Evolutionary conservation across 2,329 filamentous ascomycete species (phyloP).

Genomic region (Alternaria triticimaculans): DNA sequence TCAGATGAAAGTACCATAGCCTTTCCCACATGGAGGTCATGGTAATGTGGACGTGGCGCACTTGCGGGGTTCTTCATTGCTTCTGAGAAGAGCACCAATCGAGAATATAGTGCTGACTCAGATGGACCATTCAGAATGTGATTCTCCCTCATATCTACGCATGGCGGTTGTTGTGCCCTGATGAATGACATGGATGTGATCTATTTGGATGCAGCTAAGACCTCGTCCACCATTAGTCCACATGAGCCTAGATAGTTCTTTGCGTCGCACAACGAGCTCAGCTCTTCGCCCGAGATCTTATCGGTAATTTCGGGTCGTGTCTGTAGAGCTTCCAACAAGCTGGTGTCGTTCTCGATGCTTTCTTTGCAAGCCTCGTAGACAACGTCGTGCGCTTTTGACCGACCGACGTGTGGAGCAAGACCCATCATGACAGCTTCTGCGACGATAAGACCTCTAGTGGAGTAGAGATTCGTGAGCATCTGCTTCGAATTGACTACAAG

Average conservation of each 20-base stretch:
- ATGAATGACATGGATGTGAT: background rate
- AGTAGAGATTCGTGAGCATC: constrained; percentile 60
- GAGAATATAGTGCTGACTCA: constrained; percentile 12
- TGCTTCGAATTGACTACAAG: constrained; percentile 58
- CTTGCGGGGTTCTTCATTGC: constrained; percentile 17
- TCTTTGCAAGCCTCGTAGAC: constrained; percentile 63
- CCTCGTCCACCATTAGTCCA: constrained; percentile 45
- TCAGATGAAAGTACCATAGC: constrained; percentile 6
- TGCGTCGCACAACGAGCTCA: constrained; percentile 64
- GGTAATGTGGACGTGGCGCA: constrained; percentile 11
- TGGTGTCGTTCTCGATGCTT: constrained; percentile 54
- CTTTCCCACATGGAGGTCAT: constrained; percentile 8
- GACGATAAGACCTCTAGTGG: constrained; percentile 61
- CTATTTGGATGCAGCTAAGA: constrained; percentile 40
- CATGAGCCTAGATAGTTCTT: constrained; percentile 54
- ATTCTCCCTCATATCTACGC: background rate
- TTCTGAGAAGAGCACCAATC: background rate
- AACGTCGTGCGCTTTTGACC: constrained; percentile 62
- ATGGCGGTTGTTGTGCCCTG: background rate
- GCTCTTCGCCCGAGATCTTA: constrained; percentile 54
- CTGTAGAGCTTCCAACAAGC: constrained; percentile 54
- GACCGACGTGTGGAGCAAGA: constrained; percentile 59
- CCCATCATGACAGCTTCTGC: constrained; percentile 68
- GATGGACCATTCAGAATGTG: constrained; percentile 1
- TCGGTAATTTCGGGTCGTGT: constrained; percentile 50